phyloP scores from a whole-genome alignment of 192 early-diverging fungal genomes.

The Coemansia sp. region DNA sequence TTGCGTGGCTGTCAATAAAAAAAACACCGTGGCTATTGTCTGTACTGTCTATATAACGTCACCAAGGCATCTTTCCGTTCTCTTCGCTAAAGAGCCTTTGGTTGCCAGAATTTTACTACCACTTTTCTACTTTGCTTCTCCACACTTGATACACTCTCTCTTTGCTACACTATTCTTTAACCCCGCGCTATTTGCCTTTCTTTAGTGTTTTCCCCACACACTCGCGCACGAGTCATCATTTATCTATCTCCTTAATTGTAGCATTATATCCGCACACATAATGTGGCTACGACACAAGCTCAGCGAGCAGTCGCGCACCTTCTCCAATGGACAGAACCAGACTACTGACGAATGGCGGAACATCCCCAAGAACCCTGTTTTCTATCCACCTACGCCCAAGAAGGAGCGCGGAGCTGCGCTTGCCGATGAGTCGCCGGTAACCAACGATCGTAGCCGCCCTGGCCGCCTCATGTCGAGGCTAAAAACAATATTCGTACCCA shows the following conservation, averaged over 20 bases:
- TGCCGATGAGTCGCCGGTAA: slow-evolving; percentile 3
- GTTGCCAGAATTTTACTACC: neutral
- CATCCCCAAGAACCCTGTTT: slow-evolving; percentile 49
- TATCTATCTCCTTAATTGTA: neutral
- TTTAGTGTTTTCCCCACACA: neutral
- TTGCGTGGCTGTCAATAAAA: neutral
- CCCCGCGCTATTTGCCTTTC: neutral
- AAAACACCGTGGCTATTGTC: neutral
- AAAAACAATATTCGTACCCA: slow-evolving; percentile 36
- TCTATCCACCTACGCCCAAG: slow-evolving; percentile 42
- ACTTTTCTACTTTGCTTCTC: neutral
- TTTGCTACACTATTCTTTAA: neutral
- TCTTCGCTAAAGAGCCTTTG: neutral
- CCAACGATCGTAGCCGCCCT: slow-evolving; percentile 13
- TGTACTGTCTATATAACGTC: neutral
- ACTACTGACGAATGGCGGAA: neutral
- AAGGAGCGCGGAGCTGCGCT: neutral
- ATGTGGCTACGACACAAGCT: slow-evolving; percentile 35
- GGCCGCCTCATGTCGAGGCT: slow-evolving; percentile 32
- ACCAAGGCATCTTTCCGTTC: neutral
- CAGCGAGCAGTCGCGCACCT: neutral
- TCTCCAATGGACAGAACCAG: neutral
- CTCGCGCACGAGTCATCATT: neutral
- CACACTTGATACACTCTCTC: neutral
- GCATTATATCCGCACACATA: neutral